Evolutionary conservation across 305 asterid species (phyloP).

Genomic region (Fraxinus paxiana): DNA sequence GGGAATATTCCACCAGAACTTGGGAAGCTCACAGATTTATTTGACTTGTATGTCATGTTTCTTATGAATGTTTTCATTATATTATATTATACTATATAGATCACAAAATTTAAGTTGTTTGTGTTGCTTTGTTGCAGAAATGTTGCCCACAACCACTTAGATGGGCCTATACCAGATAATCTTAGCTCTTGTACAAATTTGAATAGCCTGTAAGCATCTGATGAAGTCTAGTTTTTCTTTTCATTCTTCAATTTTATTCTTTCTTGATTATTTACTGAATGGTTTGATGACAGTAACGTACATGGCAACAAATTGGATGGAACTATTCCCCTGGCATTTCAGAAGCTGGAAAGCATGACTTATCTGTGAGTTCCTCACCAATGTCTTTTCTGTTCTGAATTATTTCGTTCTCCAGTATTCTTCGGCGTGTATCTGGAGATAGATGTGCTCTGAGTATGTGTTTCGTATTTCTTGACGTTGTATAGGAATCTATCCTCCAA

Average conservation of each 20-base stretch:
- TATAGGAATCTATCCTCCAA: constrained; percentile 79
- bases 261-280: neutral
- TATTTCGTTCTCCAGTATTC: neutral
- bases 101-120: neutral
- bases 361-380: constrained; percentile 58
- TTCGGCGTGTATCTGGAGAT: neutral
- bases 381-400: neutral
- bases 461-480: neutral
- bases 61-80: neutral
- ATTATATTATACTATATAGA: neutral
- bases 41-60: constrained; percentile 58
- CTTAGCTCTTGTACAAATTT: constrained; percentile 89
- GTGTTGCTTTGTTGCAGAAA: constrained; percentile 45
- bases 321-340: constrained; percentile 71
- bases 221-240: neutral
- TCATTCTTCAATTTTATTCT: neutral
- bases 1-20: constrained; percentile 83
- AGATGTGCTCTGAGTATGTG: neutral
- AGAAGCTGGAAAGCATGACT: constrained; percentile 88
- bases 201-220: constrained; percentile 80
- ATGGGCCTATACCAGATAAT: constrained; percentile 79
- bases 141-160: constrained; percentile 74
- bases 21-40: constrained; percentile 84
- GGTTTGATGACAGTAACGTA: constrained; percentile 52
- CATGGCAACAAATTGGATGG: constrained; percentile 80